A percentile compares a stretch with the other conserved stretches of the same genome.
Conservation (phyloP, 129 eudicot genomes). For the Chrysanthemum seticuspe region DNA sequence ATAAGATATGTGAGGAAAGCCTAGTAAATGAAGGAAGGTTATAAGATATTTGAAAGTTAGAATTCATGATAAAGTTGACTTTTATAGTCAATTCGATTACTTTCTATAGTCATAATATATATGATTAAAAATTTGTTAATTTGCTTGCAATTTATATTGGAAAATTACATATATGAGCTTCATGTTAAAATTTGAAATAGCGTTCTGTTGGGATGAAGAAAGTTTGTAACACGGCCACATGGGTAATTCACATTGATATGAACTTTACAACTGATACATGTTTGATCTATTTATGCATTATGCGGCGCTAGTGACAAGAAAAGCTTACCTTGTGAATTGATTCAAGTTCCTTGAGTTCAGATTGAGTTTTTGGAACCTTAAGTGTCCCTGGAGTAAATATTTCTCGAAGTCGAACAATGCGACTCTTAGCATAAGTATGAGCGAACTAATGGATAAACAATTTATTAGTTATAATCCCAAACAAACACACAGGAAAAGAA, state of each 20-base stretch:
- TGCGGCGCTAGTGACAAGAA: background rate
- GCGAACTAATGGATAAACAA: conserved; percentile 58
- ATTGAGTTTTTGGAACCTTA: conserved; percentile 64
- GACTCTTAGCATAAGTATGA: conserved; percentile 61
- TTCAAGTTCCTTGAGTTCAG: conserved; percentile 89
- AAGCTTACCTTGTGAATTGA: conserved; percentile 85
- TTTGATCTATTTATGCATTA: background rate
- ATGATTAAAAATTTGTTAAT: background rate
- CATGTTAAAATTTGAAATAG: background rate
- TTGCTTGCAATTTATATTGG: background rate
- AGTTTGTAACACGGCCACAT: background rate
- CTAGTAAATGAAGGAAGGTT: background rate
- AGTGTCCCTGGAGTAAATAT: conserved; percentile 93
- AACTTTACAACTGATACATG: background rate
- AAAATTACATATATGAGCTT: background rate
- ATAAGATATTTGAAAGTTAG: too few species aligned
- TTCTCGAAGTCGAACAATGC: conserved; percentile 77
- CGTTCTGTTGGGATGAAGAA: background rate
- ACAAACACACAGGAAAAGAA: conserved; percentile 9
- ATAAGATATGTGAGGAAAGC: background rate
- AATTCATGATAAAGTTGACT: background rate
- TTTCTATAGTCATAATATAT: background rate
- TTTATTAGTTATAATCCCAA: conserved; percentile 23
- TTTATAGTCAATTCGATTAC: background rate
- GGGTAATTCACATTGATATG: background rate